Base-by-base conservation (phyloP, 2,329 filamentous ascomycete species). In the Aschersonia sp. region DNA sequence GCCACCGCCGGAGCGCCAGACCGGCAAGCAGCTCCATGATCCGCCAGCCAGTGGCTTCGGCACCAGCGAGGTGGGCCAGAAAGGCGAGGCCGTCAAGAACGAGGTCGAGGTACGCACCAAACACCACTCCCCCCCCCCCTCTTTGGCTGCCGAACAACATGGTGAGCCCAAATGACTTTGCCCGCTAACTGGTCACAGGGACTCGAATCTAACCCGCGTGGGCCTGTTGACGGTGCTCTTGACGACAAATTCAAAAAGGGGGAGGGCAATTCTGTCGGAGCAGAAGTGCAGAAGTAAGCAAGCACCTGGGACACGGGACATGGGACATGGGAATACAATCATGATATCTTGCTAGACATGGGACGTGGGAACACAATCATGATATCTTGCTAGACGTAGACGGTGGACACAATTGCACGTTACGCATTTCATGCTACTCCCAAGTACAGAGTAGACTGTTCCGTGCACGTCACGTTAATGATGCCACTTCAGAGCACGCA, bases 1-100 rank as follows among this genome's bases (percentile, higher is more conserved):
- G 33, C 88, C 87, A 52, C 69, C 80, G 46, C 85, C 85, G 31
- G 79, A 85, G 68, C 61, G 63, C 55, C 85, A 87, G 66, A 68
- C 72, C 39, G 81, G 76, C 50, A 65, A 70, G 48, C 86, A 92
- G 68, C 65, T 78, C 50, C 68, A 76, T 53, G 76, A 76, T 6
- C 60, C 74, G 10, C 71, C 79, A 2, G 76, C 64, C n/a, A 67
- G 70, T 1, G 77, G 79, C 49, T 72, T 79, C 55, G 75, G 76
- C 44, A 69, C 75, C 56, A 68, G 79, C 53, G 68, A 78, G 43
- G 68, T 71, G 9, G 58, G 72, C 53, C 67, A 76, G 60, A 75
- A 79, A 64, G 64, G 72, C 47, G 60, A 71, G 42, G 68, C 68
- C 53, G 68, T 78, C 56, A 67, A 78, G 49, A 57, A 66, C 32